phyloP scores from a whole-genome alignment of 768 basidiomycete species.

The Podaxis sp. region DNA sequence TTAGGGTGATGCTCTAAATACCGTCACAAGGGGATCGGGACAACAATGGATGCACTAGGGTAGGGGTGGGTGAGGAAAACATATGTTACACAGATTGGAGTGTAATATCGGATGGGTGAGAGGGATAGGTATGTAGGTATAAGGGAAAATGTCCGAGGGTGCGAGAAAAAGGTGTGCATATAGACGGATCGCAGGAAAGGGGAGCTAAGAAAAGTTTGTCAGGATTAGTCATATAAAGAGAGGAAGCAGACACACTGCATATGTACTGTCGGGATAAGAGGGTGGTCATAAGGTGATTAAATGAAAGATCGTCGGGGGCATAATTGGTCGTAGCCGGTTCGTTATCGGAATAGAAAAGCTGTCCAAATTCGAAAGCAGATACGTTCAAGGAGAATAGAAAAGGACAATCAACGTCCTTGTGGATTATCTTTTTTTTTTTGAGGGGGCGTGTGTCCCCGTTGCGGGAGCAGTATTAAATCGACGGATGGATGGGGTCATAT shows the following conservation, averaged over 20 bases:
- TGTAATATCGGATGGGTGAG: neutral
- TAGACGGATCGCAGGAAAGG: neutral
- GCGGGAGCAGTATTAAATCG: neutral
- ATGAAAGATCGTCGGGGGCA: neutral
- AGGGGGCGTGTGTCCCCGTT: neutral
- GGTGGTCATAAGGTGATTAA: neutral
- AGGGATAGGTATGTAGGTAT: neutral
- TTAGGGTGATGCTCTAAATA: neutral
- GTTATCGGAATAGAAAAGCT: neutral
- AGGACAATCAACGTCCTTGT: neutral
- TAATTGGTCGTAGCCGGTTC: slow-evolving; percentile 1
- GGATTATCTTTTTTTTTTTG: neutral
- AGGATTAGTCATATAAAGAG: neutral
- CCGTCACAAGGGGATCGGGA: neutral
- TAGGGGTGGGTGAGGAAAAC: neutral
- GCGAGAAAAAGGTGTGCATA: neutral
- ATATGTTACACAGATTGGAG: slow-evolving; percentile 2
- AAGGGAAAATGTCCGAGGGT: neutral
- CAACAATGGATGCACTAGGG: neutral
- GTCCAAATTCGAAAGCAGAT: neutral
- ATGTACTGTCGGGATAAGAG: neutral
- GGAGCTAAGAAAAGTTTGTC: neutral
- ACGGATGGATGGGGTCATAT: neutral
- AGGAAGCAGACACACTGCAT: neutral
- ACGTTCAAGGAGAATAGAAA: neutral